Evolutionary conservation across 1,284 basidiomycete genomes (phyloP).

Genomic region (Sporisorium scitamineum): DNA sequence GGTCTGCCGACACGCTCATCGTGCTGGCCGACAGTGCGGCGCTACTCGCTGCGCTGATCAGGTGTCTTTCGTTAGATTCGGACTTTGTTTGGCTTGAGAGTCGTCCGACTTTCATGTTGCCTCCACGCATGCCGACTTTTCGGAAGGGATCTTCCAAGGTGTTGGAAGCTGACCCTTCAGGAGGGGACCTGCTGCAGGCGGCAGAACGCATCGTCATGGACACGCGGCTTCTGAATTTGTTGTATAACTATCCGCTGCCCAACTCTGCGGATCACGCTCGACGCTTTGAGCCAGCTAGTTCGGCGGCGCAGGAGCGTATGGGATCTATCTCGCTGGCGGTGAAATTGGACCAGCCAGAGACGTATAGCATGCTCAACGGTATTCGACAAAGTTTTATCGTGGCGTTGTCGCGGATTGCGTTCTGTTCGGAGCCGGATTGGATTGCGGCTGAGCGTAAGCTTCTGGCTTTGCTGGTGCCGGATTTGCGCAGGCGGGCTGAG

Average conservation of each 20-base stretch:
- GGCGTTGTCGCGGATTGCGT: conserved; percentile 55
- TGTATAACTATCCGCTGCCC: conserved; percentile 53
- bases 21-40: conserved; percentile 56
- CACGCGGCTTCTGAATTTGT: conserved; percentile 51
- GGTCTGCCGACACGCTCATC: conserved; percentile 41
- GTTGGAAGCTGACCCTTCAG: conserved; percentile 22
- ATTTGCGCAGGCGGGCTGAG: conserved; percentile 9
- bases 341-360: conserved; percentile 53
- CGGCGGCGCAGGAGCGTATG: conserved; percentile 25
- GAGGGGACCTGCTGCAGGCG: conserved; percentile 37
- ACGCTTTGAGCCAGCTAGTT: conserved; percentile 9
- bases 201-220: conserved; percentile 56
- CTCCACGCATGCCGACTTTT: conserved; percentile 11
- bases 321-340: conserved; percentile 34
- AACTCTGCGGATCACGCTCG: conserved; percentile 11
- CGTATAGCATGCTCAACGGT: conserved; percentile 61
- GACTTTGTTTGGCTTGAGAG: conserved; percentile 51
- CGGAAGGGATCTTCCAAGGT: not conserved
- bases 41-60: conserved; percentile 52
- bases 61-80: conserved; percentile 54
- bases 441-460: conserved; percentile 37
- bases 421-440: conserved; percentile 61
- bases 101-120: conserved; percentile 33
- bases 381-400: conserved; percentile 61
- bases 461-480: conserved; percentile 14